Evolutionary conservation across 2,329 filamentous ascomycete species (phyloP).

Genomic region (Helminthosporium solani): DNA sequence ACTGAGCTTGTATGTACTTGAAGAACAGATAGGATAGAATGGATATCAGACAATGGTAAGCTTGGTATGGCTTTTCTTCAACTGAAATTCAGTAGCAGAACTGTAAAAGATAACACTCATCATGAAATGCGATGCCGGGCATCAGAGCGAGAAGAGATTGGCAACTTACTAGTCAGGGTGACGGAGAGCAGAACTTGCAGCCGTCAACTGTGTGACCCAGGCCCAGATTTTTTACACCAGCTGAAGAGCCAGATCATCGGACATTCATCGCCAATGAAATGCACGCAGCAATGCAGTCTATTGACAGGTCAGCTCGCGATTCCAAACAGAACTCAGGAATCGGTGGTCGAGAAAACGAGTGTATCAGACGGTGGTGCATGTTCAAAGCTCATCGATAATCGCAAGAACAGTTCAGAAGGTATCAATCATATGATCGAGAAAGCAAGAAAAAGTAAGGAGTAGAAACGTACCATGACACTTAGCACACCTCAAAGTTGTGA

Average conservation of each 20-base stretch:
- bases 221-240: no score
- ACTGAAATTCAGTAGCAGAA: conserved; percentile 62
- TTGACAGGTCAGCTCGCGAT: conserved; percentile 21
- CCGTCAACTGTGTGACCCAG: background rate
- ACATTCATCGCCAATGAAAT: background rate
- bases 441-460: background rate
- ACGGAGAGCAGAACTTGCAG: background rate
- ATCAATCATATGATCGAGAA: conserved; percentile 50
- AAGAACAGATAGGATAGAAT: background rate
- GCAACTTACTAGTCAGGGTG: conserved; percentile 18
- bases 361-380: conserved; percentile 63
- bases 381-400: conserved; percentile 59
- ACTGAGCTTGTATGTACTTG: background rate
- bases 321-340: conserved; percentile 5
- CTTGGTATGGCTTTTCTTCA: conserved; percentile 59
- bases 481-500: conserved; percentile 13
- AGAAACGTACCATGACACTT: conserved; percentile 27
- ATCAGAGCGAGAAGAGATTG: background rate
- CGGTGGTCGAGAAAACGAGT: conserved; percentile 9
- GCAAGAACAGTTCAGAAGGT: conserved; percentile 55
- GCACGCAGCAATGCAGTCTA: conserved; percentile 1
- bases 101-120: conserved; percentile 53
- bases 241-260: no score
- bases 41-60: conserved; percentile 57
- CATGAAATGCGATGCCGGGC: conserved; percentile 23